Conservation (phyloP, 345 rosid species). For the Moringa oleifera region DNA sequence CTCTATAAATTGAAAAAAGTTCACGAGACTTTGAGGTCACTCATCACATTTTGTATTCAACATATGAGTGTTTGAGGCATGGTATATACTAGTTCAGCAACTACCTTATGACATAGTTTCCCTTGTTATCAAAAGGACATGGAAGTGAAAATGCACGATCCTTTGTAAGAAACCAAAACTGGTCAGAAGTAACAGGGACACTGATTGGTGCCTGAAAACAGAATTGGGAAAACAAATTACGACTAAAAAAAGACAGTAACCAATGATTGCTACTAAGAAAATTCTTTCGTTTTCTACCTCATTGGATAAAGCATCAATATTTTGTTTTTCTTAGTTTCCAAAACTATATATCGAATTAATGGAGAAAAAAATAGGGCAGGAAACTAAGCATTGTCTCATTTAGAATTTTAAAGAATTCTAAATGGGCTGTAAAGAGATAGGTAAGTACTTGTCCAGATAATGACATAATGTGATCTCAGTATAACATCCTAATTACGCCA, state of each 20-base stretch:
- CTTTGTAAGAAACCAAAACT: conserved; percentile 81
- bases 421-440: too few relatives aligned
- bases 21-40: too few relatives aligned
- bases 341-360: neutral
- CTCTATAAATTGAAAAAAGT: too few relatives aligned
- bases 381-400: too few relatives aligned
- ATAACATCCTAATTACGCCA: too few relatives aligned
- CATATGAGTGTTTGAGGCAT: conserved; percentile 5
- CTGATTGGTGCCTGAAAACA: conserved; percentile 64
- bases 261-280: neutral
- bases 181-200: conserved; percentile 82
- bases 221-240: conserved; percentile 10
- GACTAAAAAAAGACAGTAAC: neutral
- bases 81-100: neutral
- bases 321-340: too few relatives aligned
- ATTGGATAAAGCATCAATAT: too few relatives aligned
- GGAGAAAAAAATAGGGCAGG: conserved; percentile 1
- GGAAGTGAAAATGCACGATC: conserved; percentile 76
- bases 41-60: too few relatives aligned
- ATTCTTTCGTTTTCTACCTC: neutral
- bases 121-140: conserved; percentile 78
- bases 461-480: too few relatives aligned
- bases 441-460: too few relatives aligned
- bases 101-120: conserved; percentile 91
- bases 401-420: too few relatives aligned